Conservation (phyloP, 1,139 yeast genomes). For the Saccharomycopsis hybrid region DNA sequence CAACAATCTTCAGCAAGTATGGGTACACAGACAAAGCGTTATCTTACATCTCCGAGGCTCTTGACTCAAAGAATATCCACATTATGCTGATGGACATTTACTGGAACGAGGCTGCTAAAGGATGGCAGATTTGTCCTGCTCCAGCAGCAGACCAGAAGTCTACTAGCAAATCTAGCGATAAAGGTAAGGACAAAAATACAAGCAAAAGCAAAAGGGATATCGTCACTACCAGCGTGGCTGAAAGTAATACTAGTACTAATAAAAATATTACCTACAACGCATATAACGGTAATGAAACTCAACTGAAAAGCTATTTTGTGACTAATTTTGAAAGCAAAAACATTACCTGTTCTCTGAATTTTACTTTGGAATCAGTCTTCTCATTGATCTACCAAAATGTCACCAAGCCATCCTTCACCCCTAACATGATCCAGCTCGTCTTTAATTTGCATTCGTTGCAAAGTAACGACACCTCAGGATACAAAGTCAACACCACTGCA, state of each 20-base stretch:
- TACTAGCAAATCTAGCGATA: too few relatives aligned
- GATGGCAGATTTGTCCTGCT: slow-evolving; percentile 71
- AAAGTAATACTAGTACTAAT: too few relatives aligned
- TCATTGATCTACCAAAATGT: too few relatives aligned
- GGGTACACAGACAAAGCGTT: slow-evolving; percentile 47
- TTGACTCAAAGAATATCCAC: slow-evolving; percentile 36
- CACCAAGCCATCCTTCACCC: too few relatives aligned
- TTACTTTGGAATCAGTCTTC: too few relatives aligned
- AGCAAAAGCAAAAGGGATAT: too few relatives aligned
- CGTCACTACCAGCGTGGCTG: too few relatives aligned
- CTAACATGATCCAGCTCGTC: slow-evolving; percentile 1
- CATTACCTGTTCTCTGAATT: too few relatives aligned
- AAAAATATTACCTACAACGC: too few relatives aligned
- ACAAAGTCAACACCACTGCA: background rate
- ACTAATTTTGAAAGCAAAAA: too few relatives aligned
- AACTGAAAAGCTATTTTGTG: too few relatives aligned
- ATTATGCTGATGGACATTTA: slow-evolving; percentile 56
- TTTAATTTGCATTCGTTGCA: slow-evolving; percentile 3
- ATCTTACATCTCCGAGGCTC: slow-evolving; percentile 32
- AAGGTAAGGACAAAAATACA: background rate
- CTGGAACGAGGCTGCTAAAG: slow-evolving; percentile 46
- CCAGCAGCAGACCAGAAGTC: background rate
- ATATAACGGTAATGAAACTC: too few relatives aligned
- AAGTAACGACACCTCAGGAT: background rate
- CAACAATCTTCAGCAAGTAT: slow-evolving; percentile 40